A percentile compares a stretch with the other conserved stretches of the same genome.
These are phyloP conservation scores for Barnettozyma populi DNA, from an alignment of 805 yeast species.

Conservation along the genomic window DNA sequence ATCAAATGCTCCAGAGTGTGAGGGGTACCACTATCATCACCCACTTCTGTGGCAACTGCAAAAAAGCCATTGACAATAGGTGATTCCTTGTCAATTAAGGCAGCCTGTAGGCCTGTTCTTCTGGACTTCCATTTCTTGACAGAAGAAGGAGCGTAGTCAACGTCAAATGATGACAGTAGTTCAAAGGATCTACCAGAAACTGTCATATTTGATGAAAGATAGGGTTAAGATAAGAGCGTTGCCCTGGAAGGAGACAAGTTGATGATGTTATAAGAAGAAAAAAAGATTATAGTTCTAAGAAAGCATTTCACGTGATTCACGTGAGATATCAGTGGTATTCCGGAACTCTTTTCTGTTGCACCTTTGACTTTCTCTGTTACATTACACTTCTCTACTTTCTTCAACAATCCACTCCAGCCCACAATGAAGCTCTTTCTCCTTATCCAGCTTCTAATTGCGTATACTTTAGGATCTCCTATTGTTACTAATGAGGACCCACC, in stretches of 20 bases:
- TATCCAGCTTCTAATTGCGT: conserved; percentile 5
- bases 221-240: too few relatives aligned
- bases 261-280: too few relatives aligned
- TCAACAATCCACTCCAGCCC: not conserved
- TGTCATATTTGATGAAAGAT: conserved; percentile 1
- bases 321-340: not conserved
- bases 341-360: not conserved
- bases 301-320: not conserved
- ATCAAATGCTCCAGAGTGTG: conserved; percentile 93
- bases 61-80: conserved; percentile 92
- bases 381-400: too few relatives aligned
- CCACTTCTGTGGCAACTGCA: conserved; percentile 91
- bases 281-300: not conserved
- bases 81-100: conserved; percentile 70
- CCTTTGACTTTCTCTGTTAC: too few relatives aligned
- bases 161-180: conserved; percentile 46
- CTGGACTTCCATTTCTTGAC: conserved; percentile 73
- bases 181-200: conserved; percentile 26
- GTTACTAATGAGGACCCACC: conserved; percentile 19
- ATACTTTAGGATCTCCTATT: conserved; percentile 12
- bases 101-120: conserved; percentile 78
- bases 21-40: conserved; percentile 86
- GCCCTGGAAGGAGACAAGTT: not conserved
- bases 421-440: conserved; percentile 13
- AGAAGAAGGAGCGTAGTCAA: conserved; percentile 68